phyloP scores from a whole-genome alignment of 2,329 filamentous ascomycete genomes.

The Fusarium napiforme region DNA sequence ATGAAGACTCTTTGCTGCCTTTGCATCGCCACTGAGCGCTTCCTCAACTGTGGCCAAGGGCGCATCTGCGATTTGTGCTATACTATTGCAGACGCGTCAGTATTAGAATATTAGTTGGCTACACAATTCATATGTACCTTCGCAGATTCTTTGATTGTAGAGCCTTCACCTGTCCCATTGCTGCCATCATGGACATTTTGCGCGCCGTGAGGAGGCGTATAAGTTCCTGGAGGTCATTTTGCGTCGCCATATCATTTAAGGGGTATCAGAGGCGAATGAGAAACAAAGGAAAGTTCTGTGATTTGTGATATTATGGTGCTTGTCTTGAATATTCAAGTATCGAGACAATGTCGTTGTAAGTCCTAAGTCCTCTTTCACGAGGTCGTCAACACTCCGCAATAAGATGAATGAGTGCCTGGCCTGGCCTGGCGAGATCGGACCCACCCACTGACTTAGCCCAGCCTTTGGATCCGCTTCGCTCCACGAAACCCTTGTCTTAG shows the following conservation, averaged over 20 bases:
- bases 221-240: constrained; percentile 70
- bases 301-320: too few species aligned
- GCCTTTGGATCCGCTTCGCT: constrained; percentile 34
- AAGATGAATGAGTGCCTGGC: constrained; percentile 3
- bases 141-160: constrained; percentile 65
- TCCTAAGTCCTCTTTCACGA: constrained; percentile 9
- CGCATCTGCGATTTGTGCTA: constrained; percentile 65
- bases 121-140: constrained; percentile 60
- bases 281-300: not conserved
- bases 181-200: constrained; percentile 68
- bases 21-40: constrained; percentile 58
- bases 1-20: constrained; percentile 62
- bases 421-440: constrained; percentile 5
- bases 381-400: constrained; percentile 19
- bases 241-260: constrained; percentile 60
- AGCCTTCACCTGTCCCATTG: constrained; percentile 67
- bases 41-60: constrained; percentile 56
- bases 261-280: not conserved
- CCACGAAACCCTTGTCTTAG: constrained; percentile 30
- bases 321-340: not conserved
- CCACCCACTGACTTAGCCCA: constrained; percentile 31
- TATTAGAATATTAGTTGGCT: rapidly evolving
- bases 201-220: constrained; percentile 69
- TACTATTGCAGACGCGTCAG: constrained; percentile 50
- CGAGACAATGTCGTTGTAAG: constrained; percentile 28